Evolutionary conservation across 441 rosid species (phyloP).

Genomic region (Populus hybrid): DNA sequence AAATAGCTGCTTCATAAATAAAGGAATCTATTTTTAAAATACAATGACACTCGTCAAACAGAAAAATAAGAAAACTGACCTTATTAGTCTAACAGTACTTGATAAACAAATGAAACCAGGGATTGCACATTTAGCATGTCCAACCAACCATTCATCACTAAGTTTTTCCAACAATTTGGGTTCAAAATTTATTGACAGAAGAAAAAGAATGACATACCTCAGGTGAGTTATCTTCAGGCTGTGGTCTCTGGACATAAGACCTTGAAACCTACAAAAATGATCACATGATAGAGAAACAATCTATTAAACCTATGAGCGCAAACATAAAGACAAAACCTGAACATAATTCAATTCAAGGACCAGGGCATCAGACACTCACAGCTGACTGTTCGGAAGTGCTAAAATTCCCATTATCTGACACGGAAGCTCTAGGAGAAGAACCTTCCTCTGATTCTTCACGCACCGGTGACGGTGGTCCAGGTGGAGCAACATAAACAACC

Average conservation of each 20-base stretch:
- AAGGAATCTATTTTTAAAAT: not conserved
- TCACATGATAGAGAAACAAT: conserved; percentile 5
- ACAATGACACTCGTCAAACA: not conserved
- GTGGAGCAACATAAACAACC: conserved; percentile 68
- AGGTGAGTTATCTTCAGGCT: conserved; percentile 45
- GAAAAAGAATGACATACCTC: conserved; percentile 41
- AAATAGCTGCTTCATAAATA: not conserved
- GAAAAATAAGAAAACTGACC: not conserved
- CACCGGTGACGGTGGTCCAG: conserved; percentile 76
- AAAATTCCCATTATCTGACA: conserved; percentile 41
- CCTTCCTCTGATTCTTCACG: conserved; percentile 88
- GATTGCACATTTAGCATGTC: not conserved
- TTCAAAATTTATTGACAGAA: not conserved
- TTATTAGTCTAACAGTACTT: not conserved
- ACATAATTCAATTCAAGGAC: not conserved
- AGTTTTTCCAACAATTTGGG: not conserved
- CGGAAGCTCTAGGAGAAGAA: conserved; percentile 57
- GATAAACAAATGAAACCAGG: not conserved
- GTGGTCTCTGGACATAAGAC: conserved; percentile 38
- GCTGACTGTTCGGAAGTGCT: conserved; percentile 21
- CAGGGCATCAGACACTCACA: conserved; percentile 19
- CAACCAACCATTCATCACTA: not conserved
- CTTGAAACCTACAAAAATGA: conserved; percentile 45
- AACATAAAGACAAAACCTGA: not conserved
- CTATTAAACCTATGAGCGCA: not conserved